phyloP scores from a whole-genome alignment of 2,329 filamentous ascomycete species.

The Diaporthe capsici region DNA sequence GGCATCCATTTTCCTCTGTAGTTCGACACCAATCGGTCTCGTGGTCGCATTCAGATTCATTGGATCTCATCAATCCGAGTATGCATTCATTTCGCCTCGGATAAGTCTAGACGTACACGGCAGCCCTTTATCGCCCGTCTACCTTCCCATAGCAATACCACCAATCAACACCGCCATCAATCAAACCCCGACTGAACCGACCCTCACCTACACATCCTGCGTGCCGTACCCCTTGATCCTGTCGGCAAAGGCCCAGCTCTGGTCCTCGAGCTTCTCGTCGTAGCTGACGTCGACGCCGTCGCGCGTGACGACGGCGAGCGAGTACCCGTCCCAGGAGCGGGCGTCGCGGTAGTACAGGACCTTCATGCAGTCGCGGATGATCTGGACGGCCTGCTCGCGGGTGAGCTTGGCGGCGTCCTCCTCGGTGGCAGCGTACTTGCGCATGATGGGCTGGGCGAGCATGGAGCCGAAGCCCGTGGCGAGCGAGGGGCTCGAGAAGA shows the following conservation, averaged over 20 bases:
- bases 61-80: not conserved
- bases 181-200: too few species aligned
- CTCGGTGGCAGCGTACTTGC: slow-evolving; percentile 87
- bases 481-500: slow-evolving; percentile 88
- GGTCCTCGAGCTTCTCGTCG: slow-evolving; percentile 89
- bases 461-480: slow-evolving; percentile 95
- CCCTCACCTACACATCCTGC: slow-evolving; percentile 71
- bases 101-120: slow-evolving; percentile 15
- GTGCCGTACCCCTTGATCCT: slow-evolving; percentile 95
- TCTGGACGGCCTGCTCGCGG: slow-evolving; percentile 83
- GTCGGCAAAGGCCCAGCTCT: slow-evolving; percentile 99
- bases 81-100: slow-evolving; percentile 11
- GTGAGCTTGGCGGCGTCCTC: slow-evolving; percentile 78
- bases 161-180: not conserved
- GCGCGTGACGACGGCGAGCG: slow-evolving; percentile 89
- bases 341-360: slow-evolving; percentile 98
- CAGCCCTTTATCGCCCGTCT: not conserved
- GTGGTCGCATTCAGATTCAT: not conserved
- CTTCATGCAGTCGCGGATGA: slow-evolving; percentile 96
- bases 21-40: not conserved
- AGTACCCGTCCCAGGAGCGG: slow-evolving; percentile 91
- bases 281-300: slow-evolving; percentile 89
- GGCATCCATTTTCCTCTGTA: too few species aligned
- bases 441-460: slow-evolving; percentile 92
- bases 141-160: not conserved